phyloP scores from a whole-genome alignment of 139 green algal species.

The Chlamydomonas urium region DNA sequence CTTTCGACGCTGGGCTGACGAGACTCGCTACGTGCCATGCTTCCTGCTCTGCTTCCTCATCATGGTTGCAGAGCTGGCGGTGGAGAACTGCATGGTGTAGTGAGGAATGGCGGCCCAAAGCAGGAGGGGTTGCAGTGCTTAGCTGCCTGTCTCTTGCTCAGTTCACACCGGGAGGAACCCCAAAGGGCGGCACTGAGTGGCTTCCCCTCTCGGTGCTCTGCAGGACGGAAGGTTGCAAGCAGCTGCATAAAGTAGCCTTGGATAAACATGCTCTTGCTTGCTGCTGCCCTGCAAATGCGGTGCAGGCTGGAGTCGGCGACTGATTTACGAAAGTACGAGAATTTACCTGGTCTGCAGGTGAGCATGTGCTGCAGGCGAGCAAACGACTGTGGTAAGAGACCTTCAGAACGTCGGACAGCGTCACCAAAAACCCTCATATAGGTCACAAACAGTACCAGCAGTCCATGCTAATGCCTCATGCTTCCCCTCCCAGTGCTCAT shows the following conservation, averaged over 20 bases:
- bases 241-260: too few species aligned
- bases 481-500: too few species aligned
- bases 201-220: too few species aligned
- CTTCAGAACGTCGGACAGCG: too few species aligned
- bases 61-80: conserved; percentile 50
- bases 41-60: conserved; percentile 51
- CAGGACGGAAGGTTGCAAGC: too few species aligned
- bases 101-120: conserved; percentile 19
- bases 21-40: conserved; percentile 40
- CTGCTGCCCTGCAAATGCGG: background rate
- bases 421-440: background rate
- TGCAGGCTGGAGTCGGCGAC: conserved; percentile 62
- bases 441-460: too few species aligned
- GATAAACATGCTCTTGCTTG: background rate
- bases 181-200: too few species aligned
- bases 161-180: background rate
- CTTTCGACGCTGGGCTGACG: conserved; percentile 62
- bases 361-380: too few species aligned
- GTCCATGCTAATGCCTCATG: too few species aligned
- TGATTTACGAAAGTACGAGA: conserved; percentile 62
- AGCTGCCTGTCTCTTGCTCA: background rate
- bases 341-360: conserved; percentile 55
- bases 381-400: too few species aligned
- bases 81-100: conserved; percentile 66
- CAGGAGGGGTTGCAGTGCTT: background rate